These are phyloP conservation scores for Verticillium alfalfae DNA, from an alignment of 2,329 filamentous ascomycete genomes.

Conservation along the genomic window DNA sequence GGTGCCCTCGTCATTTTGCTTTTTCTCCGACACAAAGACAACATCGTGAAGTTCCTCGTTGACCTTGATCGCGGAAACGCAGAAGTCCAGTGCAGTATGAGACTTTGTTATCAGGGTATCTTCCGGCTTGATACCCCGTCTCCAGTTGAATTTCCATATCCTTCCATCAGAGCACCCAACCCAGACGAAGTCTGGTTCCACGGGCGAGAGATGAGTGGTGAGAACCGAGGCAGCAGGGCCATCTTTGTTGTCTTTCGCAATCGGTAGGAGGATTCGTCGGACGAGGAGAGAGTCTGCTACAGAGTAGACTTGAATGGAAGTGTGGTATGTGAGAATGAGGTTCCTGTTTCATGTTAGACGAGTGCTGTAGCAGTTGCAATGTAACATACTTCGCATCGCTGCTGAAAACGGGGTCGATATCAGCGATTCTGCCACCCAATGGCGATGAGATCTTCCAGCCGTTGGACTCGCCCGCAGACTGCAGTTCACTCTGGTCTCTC, in stretches of 20 bases:
- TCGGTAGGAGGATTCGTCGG: constrained; percentile 59
- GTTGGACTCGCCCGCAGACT: constrained; percentile 8
- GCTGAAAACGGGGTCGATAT: constrained; percentile 59
- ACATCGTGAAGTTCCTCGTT: constrained; percentile 33
- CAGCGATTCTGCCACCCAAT: constrained; percentile 59
- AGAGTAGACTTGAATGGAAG: constrained; percentile 75
- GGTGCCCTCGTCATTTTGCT: constrained; percentile 14
- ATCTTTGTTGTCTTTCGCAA: constrained; percentile 14
- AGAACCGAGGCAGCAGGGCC: constrained; percentile 28
- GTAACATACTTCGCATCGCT: constrained; percentile 53
- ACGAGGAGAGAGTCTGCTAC: constrained; percentile 75
- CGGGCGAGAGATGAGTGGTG: constrained; percentile 31
- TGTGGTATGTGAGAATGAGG: constrained; percentile 69
- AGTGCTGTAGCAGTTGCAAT: not conserved
- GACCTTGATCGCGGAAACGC: constrained; percentile 31
- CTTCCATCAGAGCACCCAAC: constrained; percentile 53
- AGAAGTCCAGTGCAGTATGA: constrained; percentile 39
- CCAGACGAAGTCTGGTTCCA: constrained; percentile 46
- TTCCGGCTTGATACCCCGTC: constrained; percentile 34
- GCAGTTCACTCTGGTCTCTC: not conserved
- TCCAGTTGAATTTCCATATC: constrained; percentile 56
- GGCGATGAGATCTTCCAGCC: constrained; percentile 59
- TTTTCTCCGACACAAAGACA: constrained; percentile 18
- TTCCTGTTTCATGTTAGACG: constrained; percentile 44
- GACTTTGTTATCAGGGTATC: constrained; percentile 36